Base-by-base conservation (phyloP, 169 alveolate genomes). In the Eimeria falciformis region DNA sequence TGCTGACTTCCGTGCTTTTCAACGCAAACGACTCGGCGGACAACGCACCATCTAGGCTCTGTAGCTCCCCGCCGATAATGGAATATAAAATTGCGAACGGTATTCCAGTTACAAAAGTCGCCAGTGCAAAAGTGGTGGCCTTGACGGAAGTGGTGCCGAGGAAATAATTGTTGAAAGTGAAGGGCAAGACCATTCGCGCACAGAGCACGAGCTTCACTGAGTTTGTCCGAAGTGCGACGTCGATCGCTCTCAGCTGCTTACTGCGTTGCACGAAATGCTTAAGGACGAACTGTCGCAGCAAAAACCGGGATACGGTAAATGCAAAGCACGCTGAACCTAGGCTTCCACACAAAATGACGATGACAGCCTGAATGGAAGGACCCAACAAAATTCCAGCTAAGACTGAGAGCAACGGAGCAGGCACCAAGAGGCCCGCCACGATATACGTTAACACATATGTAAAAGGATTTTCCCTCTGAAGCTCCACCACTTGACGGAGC, bases 381-480 rank as follows among this genome's bases (percentile, higher is more conserved):
- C 90, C 90, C 90, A 81, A 55, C 77, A 81, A 81, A 12, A 81
- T 77, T 27, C 90, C 90, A 1, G 90, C 90, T 75, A 81, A 37
- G 46, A 81, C 90, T 17, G 90, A 81, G 53, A 81, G 90, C 90
- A 81, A 55, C 56, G 90, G 90, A 21, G 90, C 90, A 46, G 90
- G 90, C 12, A 81, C 58, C 43, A 53, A 33, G 37, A 81, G 58
- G 43, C 90, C 90, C 21, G 90, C 90, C 37, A 81, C 40, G 90
- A 81, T 55, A 75, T 81, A 81, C 4, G 90, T 81, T 0, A 81
- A 25, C 78, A 55, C 90, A 55, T 81, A 81, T 4, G 90, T 81
- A 14, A 55, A n/a, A 6, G 90, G 90, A 68, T 75, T 81, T 7
- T 17, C 45, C 77, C 37, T 81, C 29, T 81, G 90, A 46, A 45